These are phyloP conservation scores for Fraxinus albicans DNA, from an alignment of 305 asterid genomes.

Conservation along the genomic window DNA sequence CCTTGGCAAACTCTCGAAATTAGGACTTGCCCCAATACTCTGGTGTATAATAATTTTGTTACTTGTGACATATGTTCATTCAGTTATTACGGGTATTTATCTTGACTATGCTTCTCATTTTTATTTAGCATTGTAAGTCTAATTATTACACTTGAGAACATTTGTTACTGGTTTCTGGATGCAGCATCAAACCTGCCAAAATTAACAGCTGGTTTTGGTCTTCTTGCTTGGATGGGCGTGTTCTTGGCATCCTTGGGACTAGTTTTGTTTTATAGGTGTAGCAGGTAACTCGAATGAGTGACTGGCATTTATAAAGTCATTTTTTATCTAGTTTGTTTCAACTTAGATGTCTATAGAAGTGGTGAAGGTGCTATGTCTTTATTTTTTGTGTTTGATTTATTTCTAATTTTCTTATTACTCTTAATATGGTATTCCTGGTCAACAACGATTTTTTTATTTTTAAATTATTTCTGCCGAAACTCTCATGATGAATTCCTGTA, in stretches of 20 bases:
- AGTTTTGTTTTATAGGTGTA: constrained; percentile 75
- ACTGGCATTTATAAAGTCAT: neutral
- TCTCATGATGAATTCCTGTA: neutral
- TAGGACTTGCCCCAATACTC: constrained; percentile 91
- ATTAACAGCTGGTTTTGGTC: constrained; percentile 76
- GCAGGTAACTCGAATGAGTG: constrained; percentile 58
- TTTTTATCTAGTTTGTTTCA: neutral
- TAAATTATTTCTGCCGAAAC: neutral
- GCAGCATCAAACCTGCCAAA: constrained; percentile 83
- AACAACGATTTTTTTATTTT: neutral
- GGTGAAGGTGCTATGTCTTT: constrained; percentile 18
- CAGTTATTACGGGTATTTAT: constrained; percentile 71
- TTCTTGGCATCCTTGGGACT: constrained; percentile 74
- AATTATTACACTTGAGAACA: constrained; percentile 11
- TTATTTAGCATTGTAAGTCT: constrained; percentile 14
- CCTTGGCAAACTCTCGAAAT: constrained; percentile 68
- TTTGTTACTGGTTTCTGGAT: constrained; percentile 21
- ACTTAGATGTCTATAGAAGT: neutral
- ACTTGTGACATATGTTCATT: constrained; percentile 60
- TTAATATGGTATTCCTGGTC: neutral
- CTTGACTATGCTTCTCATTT: constrained; percentile 26
- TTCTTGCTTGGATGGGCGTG: constrained; percentile 91
- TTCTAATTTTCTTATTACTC: neutral
- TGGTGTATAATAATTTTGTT: constrained; percentile 76
- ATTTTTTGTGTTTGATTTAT: constrained; percentile 8